phyloP scores from a whole-genome alignment of 352 stramenopile species.

The Aphanomyces astaci region DNA sequence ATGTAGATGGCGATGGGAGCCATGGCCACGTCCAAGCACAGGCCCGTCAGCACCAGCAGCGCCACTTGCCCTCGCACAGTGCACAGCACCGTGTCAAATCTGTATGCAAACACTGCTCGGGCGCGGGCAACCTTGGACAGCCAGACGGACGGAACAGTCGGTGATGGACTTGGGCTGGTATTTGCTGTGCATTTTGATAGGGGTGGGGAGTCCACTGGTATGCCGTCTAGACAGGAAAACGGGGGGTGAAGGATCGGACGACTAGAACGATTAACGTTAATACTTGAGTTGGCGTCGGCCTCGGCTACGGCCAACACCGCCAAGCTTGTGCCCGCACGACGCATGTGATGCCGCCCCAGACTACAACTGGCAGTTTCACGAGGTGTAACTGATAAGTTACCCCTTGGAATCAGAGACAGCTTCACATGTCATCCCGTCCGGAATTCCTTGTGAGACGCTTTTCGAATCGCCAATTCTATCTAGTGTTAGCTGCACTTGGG shows the following conservation, averaged over 20 bases:
- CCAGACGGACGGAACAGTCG: too few species aligned
- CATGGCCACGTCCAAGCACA: background rate
- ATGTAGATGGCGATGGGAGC: background rate
- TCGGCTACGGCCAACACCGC: background rate
- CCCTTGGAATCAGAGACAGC: too few species aligned
- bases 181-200: too few species aligned
- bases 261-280: background rate
- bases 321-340: background rate
- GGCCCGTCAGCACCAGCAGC: background rate
- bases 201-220: too few species aligned
- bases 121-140: background rate
- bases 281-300: background rate
- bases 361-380: background rate
- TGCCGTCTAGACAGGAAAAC: too few species aligned
- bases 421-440: too few species aligned
- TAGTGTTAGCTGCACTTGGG: too few species aligned
- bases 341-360: background rate
- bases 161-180: too few species aligned
- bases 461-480: too few species aligned
- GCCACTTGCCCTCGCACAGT: slow-evolving; percentile 1
- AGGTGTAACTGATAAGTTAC: background rate
- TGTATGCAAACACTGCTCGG: background rate
- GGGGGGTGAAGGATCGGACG: too few species aligned
- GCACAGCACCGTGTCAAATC: slow-evolving; percentile 4
- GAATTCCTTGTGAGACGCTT: too few species aligned